phyloP scores from a whole-genome alignment of 2,329 filamentous ascomycete genomes.

The Aspergillus sp. region DNA sequence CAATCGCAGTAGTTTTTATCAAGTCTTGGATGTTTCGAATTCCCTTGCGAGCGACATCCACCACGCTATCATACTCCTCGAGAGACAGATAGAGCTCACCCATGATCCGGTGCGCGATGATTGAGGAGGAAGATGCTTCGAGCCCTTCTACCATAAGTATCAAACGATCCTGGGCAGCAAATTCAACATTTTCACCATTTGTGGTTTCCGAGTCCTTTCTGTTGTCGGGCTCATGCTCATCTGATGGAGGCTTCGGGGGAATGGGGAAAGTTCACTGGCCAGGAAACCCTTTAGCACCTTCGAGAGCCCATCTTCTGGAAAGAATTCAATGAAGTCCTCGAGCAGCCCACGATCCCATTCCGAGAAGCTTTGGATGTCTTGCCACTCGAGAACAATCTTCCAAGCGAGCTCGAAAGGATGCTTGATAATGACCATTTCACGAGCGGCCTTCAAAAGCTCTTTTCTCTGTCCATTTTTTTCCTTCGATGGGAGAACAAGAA shows the following conservation, averaged over 20 bases:
- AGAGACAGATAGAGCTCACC: slow-evolving; percentile 77
- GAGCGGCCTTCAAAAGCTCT: slow-evolving; percentile 70
- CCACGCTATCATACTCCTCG: slow-evolving; percentile 78
- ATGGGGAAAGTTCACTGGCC: slow-evolving; percentile 78
- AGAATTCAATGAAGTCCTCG: slow-evolving; percentile 74
- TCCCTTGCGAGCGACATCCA: slow-evolving; percentile 74
- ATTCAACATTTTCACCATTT: slow-evolving; percentile 34
- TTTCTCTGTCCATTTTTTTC: slow-evolving; percentile 67
- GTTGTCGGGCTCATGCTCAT: slow-evolving; percentile 9
- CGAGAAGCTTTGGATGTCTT: slow-evolving; percentile 68
- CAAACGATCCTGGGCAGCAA: slow-evolving; percentile 73
- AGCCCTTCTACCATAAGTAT: slow-evolving; percentile 75
- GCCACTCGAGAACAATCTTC: slow-evolving; percentile 87
- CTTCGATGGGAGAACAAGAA: slow-evolving; percentile 63
- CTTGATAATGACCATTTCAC: slow-evolving; percentile 94
- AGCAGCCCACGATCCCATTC: slow-evolving; percentile 76
- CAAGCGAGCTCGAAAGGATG: slow-evolving; percentile 86
- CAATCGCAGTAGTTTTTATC: slow-evolving; percentile 62
- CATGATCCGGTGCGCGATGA: slow-evolving; percentile 78
- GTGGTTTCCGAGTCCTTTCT: slow-evolving; percentile 29
- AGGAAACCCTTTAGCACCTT: slow-evolving; percentile 80
- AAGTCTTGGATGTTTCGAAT: slow-evolving; percentile 58
- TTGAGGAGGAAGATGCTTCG: slow-evolving; percentile 58
- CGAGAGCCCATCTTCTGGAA: slow-evolving; percentile 76
- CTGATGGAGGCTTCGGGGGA: slow-evolving; percentile 37